Evolutionary conservation across 2,329 filamentous ascomycete species (phyloP).

Genomic region (Xylaria multiplex): DNA sequence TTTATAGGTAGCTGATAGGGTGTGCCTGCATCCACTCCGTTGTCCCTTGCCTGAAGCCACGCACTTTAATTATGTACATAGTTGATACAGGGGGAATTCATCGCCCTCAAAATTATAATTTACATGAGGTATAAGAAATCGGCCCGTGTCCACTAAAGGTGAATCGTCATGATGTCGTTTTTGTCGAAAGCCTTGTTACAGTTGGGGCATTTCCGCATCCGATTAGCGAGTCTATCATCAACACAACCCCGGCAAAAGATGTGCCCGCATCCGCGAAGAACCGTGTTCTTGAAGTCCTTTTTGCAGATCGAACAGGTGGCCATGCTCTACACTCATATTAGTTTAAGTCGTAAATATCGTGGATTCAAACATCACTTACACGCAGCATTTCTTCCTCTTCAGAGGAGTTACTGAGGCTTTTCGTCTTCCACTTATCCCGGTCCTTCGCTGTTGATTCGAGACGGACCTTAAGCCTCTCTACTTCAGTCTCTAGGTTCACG

Average conservation of each 20-base stretch:
- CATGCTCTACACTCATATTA: conserved; percentile 66
- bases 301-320: conserved; percentile 93
- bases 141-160: conserved; percentile 53
- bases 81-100: conserved; percentile 29
- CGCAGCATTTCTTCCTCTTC: conserved; percentile 86
- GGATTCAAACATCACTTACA: conserved; percentile 64
- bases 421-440: conserved; percentile 84
- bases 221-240: conserved; percentile 86
- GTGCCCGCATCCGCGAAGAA: conserved; percentile 92
- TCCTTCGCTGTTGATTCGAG: conserved; percentile 84
- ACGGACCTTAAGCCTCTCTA: conserved; percentile 81
- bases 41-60: not conserved
- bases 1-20: conserved; percentile 11
- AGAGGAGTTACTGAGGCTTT: conserved; percentile 81
- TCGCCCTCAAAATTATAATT: conserved; percentile 34
- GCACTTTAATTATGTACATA: conserved; percentile 35
- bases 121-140: conserved; percentile 27
- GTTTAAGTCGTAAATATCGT: conserved; percentile 33
- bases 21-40: conserved; percentile 18
- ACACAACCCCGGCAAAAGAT: conserved; percentile 93
- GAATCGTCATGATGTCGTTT: conserved; percentile 84
- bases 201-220: conserved; percentile 93
- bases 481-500: conserved; percentile 74
- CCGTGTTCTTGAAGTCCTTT: conserved; percentile 92
- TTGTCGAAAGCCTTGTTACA: conserved; percentile 93